phyloP scores from a whole-genome alignment of 108 stramenopile species.

The Discostella pseudostelligera region DNA sequence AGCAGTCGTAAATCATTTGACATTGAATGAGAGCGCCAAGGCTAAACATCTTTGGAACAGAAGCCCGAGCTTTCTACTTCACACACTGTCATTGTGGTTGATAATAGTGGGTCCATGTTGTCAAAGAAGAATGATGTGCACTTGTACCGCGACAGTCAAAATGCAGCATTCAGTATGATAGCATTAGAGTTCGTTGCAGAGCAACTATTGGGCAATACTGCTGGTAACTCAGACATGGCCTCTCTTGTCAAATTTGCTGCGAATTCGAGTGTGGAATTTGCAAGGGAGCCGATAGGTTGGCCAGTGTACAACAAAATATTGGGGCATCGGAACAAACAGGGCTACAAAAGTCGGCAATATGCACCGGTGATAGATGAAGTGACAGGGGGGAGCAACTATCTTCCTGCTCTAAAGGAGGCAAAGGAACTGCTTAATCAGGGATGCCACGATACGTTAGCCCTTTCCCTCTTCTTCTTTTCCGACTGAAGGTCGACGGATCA shows the following conservation, averaged over 20 bases:
- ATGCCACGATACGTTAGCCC: constrained; percentile 23
- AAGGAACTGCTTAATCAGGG: constrained; percentile 9
- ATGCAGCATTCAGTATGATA: constrained; percentile 35
- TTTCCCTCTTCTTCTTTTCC: constrained; percentile 35
- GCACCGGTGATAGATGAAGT: constrained; percentile 6
- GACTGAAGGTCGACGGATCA: constrained; percentile 32
- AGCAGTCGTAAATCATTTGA: not conserved
- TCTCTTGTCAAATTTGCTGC: constrained; percentile 32
- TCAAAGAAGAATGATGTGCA: constrained; percentile 35
- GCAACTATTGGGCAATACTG: constrained; percentile 33
- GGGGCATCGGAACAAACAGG: constrained; percentile 16
- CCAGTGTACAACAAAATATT: constrained; percentile 32
- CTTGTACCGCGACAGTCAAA: constrained; percentile 40
- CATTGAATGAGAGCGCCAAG: not conserved
- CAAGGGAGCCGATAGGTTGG: constrained; percentile 36
- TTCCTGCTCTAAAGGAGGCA: constrained; percentile 29
- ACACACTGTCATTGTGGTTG: constrained; percentile 36
- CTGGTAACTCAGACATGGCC: constrained; percentile 32
- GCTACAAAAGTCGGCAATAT: constrained; percentile 12
- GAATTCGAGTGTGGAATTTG: constrained; percentile 19
- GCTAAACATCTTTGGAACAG: constrained; percentile 14
- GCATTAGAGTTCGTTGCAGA: constrained; percentile 42
- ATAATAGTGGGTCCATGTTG: constrained; percentile 40
- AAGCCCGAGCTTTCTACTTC: constrained; percentile 27
- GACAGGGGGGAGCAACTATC: constrained; percentile 31